Evolutionary conservation across 768 basidiomycete genomes (phyloP).

Genomic region (Galerina marginata): DNA sequence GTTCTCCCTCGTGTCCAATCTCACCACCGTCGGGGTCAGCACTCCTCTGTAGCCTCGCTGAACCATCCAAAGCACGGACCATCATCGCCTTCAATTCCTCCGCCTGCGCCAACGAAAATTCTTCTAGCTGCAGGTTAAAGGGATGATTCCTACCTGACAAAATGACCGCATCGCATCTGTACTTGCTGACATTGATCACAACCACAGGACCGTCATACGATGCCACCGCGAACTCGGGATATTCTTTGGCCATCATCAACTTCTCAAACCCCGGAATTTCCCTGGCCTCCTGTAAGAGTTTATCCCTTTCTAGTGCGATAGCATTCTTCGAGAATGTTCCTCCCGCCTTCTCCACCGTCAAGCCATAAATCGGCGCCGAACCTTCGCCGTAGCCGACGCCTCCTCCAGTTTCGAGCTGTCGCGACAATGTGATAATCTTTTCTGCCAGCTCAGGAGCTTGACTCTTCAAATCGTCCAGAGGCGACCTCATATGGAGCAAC

Average conservation of each 20-base stretch:
- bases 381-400: not conserved
- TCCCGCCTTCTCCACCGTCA: not conserved
- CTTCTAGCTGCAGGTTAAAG: constrained; percentile 16
- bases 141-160: constrained; percentile 5
- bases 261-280: constrained; percentile 29
- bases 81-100: constrained; percentile 12
- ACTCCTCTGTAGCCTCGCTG: constrained; percentile 5
- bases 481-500: constrained; percentile 10
- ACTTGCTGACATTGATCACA: constrained; percentile 36
- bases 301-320: constrained; percentile 8
- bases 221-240: constrained; percentile 24
- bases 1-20: not conserved
- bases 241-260: constrained; percentile 27
- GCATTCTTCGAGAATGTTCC: not conserved
- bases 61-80: not conserved
- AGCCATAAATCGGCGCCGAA: not conserved
- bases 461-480: constrained; percentile 3
- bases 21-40: not conserved
- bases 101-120: constrained; percentile 10
- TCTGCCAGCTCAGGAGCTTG: constrained; percentile 9
- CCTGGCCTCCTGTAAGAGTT: constrained; percentile 8
- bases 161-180: constrained; percentile 43
- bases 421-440: constrained; percentile 7
- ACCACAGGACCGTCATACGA: constrained; percentile 37
- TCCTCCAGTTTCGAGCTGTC: constrained; percentile 3